Evolutionary conservation across 2,329 filamentous ascomycete species (phyloP), one percentile per base, ranked within the genome.

Genomic region (Cryphonectria parasitica): DNA sequence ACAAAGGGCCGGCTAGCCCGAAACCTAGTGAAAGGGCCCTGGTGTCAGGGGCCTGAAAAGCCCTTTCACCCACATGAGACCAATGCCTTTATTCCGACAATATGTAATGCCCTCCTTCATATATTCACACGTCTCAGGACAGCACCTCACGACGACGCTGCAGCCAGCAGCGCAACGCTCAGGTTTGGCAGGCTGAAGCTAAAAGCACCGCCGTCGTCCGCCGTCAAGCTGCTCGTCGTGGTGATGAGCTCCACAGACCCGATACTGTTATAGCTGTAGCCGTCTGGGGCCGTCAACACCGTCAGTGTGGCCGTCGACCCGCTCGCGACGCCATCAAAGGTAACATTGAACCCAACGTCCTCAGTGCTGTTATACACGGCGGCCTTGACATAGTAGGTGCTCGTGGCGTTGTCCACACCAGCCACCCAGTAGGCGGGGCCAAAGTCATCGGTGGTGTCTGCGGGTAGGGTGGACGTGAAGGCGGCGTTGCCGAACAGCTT

Each of bases 81-180:
- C n/a, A n/a, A n/a, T n/a, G n/a, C n/a, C n/a, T n/a, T n/a, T n/a
- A n/a, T n/a, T n/a, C n/a, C n/a, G n/a, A n/a, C n/a, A n/a, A n/a
- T n/a, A n/a, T 22, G 22, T n/a, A 54, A 54, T 15, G 49, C 25
- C 11, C 52, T 28, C 25, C 52, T 56, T 56, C 3, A 13, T 25
- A 28, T 28, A 39, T 10, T 10, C 6, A 4, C 22, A 43, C n/a
- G 58, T n/a, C 17, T 8, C 22, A 67, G 8, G 11, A 49, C 31
- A 19, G 0, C 49, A 11, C 17, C 45, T 63, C 36, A 72, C 3
- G 71, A 72, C 3, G 71, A 54, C 45, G 62, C 75, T 0, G 82
- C 84, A 66, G 88, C 85, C 67, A 90, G 75, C 2, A 90, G 83
- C 19, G 86, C 87, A 64, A 90, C 83, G 73, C 86, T 88, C 70